Evolutionary conservation across 2,329 filamentous ascomycete genomes (phyloP).

Genomic region (Hymenoscyphus infarciens): DNA sequence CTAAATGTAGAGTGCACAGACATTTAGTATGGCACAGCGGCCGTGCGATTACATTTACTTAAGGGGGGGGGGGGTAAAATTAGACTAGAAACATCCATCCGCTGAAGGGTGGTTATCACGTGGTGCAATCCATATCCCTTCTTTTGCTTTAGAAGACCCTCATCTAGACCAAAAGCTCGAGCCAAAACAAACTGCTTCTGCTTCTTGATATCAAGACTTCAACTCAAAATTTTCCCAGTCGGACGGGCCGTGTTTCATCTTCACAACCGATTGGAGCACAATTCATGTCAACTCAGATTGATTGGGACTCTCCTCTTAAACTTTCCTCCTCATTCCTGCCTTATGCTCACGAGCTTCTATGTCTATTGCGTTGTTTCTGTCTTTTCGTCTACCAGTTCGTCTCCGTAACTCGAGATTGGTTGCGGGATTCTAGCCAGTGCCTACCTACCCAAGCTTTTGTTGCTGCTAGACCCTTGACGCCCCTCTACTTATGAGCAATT

Average conservation of each 20-base stretch:
- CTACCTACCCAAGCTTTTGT: no score
- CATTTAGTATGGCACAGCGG: no score
- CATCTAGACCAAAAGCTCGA: neutral
- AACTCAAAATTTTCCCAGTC: neutral
- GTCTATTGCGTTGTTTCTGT: neutral
- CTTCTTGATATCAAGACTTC: neutral
- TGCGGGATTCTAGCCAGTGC: neutral
- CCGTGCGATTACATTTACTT: no score
- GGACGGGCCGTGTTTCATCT: neutral
- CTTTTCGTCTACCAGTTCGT: neutral
- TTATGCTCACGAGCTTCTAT: neutral
- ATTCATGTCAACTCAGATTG: neutral
- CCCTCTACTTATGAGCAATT: neutral
- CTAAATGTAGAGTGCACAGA: no score
- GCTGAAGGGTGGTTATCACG: neutral
- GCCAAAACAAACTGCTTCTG: neutral
- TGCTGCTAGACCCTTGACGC: no score
- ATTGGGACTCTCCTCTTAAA: neutral
- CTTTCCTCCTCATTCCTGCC: neutral
- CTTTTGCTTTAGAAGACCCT: no score
- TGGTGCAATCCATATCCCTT: neutral
- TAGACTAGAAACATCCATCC: neutral
- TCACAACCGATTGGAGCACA: neutral
- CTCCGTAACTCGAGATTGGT: neutral
- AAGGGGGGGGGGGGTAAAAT: no score